Percentiles rank a stretch among this genome's conserved stretches.
Conservation (phyloP, 1,284 basidiomycete species). For the Apiotrichum siamense region DNA sequence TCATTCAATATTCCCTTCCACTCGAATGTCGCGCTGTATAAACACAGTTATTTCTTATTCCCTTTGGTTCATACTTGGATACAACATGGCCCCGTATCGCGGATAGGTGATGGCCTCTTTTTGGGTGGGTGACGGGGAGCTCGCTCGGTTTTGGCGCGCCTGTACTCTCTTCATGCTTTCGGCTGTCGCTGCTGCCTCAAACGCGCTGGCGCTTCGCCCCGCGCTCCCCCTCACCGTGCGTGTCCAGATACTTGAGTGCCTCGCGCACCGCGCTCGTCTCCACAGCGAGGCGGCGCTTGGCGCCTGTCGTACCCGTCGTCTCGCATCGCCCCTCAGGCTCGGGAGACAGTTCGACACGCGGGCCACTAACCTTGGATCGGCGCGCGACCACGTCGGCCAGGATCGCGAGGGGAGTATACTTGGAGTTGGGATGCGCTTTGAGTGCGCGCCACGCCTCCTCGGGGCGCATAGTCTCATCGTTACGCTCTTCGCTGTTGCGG, state of each 20-base stretch:
- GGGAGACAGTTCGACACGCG: slow-evolving; percentile 59
- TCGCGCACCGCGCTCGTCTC: slow-evolving; percentile 69
- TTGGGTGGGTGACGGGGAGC: too few relatives aligned
- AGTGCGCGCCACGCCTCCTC: slow-evolving; percentile 78
- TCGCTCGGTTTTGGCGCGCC: too few relatives aligned
- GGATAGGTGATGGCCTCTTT: too few relatives aligned
- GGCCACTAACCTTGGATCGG: slow-evolving; percentile 68
- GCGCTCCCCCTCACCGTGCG: neutral
- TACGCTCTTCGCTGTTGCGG: neutral
- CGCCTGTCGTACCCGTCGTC: neutral
- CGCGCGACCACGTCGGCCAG: slow-evolving; percentile 83
- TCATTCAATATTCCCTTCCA: too few relatives aligned
- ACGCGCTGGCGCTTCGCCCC: slow-evolving; percentile 3
- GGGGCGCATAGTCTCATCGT: slow-evolving; percentile 60
- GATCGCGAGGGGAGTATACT: slow-evolving; percentile 70
- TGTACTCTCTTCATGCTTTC: too few relatives aligned
- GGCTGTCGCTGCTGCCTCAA: neutral
- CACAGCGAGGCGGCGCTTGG: slow-evolving; percentile 61
- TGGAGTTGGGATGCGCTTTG: slow-evolving; percentile 80
- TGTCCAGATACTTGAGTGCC: slow-evolving; percentile 68
- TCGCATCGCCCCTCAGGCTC: slow-evolving; percentile 50
- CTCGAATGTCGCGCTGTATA: too few relatives aligned
- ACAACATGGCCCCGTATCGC: too few relatives aligned
- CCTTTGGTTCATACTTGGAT: too few relatives aligned
- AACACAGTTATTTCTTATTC: too few relatives aligned